phyloP scores from a whole-genome alignment of 2,329 filamentous ascomycete genomes.

The Phoma sp. region DNA sequence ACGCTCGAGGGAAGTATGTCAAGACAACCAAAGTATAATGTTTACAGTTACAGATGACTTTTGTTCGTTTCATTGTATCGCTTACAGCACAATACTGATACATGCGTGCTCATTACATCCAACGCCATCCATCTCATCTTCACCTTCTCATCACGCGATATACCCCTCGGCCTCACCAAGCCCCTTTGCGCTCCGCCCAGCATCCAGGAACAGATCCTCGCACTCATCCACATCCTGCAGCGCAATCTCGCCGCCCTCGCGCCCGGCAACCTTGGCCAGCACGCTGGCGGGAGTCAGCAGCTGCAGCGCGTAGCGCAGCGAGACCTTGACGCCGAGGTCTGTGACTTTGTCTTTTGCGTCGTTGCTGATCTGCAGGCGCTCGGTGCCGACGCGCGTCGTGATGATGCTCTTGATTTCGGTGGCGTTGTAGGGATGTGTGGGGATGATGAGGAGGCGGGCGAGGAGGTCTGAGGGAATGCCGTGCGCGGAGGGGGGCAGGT shows the following conservation, averaged over 20 bases:
- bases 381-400: conserved; percentile 79
- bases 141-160: conserved; percentile 33
- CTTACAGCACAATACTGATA: no score
- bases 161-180: conserved; percentile 39
- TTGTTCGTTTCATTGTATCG: no score
- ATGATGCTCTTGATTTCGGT: conserved; percentile 95
- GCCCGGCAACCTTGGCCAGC: conserved; percentile 73
- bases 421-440: conserved; percentile 85
- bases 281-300: conserved; percentile 89
- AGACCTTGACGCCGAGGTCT: conserved; percentile 85
- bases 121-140: conserved; percentile 2
- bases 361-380: conserved; percentile 79
- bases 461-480: conserved; percentile 94
- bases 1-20: no score
- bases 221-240: conserved; percentile 63
- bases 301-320: conserved; percentile 90
- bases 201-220: conserved; percentile 56
- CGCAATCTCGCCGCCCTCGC: conserved; percentile 55
- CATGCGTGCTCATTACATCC: neutral
- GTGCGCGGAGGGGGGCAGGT: conserved; percentile 73
- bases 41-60: no score
- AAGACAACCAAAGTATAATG: no score
- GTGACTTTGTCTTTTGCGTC: conserved; percentile 86
- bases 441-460: conserved; percentile 91
- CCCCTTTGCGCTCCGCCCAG: conserved; percentile 53